Evolutionary conservation across 1,284 basidiomycete genomes (phyloP).

Genomic region (Sporisorium reilianum): DNA sequence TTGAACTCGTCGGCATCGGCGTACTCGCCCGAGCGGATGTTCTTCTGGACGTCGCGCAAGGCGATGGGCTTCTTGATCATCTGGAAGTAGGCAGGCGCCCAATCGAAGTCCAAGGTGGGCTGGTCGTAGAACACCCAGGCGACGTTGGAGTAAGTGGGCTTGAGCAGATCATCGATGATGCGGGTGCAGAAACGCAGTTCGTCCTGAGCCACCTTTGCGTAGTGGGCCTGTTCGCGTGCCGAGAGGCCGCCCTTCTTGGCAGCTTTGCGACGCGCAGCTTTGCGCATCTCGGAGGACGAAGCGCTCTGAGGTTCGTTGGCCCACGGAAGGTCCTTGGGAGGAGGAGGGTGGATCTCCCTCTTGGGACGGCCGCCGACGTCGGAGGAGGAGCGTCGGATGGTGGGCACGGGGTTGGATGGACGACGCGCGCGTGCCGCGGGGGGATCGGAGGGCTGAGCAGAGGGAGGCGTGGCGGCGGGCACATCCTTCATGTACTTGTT

Average conservation of each 20-base stretch:
- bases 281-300: slow-evolving; percentile 44
- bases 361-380: slow-evolving; percentile 82
- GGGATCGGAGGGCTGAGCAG: slow-evolving; percentile 66
- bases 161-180: slow-evolving; percentile 79
- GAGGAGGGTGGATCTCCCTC: slow-evolving; percentile 94
- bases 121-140: slow-evolving; percentile 92
- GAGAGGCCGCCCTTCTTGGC: slow-evolving; percentile 55
- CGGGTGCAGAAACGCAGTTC: slow-evolving; percentile 87
- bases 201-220: slow-evolving; percentile 78
- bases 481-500: slow-evolving; percentile 79
- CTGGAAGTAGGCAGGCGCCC: slow-evolving; percentile 86
- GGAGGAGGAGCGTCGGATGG: slow-evolving; percentile 78
- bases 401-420: slow-evolving; percentile 80
- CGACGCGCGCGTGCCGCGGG: slow-evolving; percentile 73
- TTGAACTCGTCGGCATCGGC: slow-evolving; percentile 81
- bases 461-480: slow-evolving; percentile 45
- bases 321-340: slow-evolving; percentile 89
- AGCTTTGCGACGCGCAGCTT: slow-evolving; percentile 38
- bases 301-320: slow-evolving; percentile 73
- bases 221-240: slow-evolving; percentile 72
- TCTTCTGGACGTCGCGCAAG: slow-evolving; percentile 71
- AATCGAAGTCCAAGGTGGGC: slow-evolving; percentile 82
- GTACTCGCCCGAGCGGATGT: slow-evolving; percentile 83
- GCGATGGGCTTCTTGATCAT: slow-evolving; percentile 96
- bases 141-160: slow-evolving; percentile 80